These are phyloP conservation scores for Selenicereus undatus DNA, from an alignment of 148 eudicot genomes.

Conservation along the genomic window DNA sequence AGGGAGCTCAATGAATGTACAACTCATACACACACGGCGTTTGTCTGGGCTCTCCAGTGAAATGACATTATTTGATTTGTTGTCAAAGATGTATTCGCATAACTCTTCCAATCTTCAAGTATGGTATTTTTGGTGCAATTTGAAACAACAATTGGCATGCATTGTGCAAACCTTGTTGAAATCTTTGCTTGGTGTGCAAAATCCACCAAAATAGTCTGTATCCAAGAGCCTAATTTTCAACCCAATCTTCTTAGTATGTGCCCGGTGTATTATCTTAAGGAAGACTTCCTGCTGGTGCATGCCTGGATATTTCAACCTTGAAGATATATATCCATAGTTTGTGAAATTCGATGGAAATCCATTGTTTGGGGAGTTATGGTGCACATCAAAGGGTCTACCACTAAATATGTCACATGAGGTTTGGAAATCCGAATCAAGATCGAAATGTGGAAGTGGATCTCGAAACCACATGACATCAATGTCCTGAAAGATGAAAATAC, in stretches of 20 bases:
- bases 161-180: conserved; percentile 50
- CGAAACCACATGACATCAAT: conserved; percentile 62
- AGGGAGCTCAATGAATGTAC: too few relatives aligned
- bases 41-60: conserved; percentile 43
- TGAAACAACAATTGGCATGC: conserved; percentile 71
- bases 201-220: conserved; percentile 49
- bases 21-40: conserved; percentile 17
- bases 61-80: conserved; percentile 9
- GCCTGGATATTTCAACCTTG: conserved; percentile 29
- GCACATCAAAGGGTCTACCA: conserved; percentile 17
- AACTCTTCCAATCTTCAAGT: conserved; percentile 55
- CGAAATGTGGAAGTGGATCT: conserved; percentile 46
- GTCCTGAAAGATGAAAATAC: conserved; percentile 32
- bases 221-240: conserved; percentile 41
- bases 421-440: conserved; percentile 44
- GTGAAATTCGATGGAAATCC: conserved; percentile 48
- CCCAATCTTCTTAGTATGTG: conserved; percentile 28
- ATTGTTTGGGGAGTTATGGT: conserved; percentile 34
- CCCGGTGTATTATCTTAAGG: conserved; percentile 33
- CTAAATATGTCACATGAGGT: conserved; percentile 47
- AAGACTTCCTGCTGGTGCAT: conserved; percentile 58
- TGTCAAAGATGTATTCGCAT: background rate
- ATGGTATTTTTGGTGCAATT: conserved; percentile 38
- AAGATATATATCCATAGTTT: conserved; percentile 36
- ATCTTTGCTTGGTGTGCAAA: conserved; percentile 54